Percentiles rank a stretch among this genome's conserved stretches.
Conservation (phyloP, 345 rosid genomes). For the Gossypium mustelinum region DNA sequence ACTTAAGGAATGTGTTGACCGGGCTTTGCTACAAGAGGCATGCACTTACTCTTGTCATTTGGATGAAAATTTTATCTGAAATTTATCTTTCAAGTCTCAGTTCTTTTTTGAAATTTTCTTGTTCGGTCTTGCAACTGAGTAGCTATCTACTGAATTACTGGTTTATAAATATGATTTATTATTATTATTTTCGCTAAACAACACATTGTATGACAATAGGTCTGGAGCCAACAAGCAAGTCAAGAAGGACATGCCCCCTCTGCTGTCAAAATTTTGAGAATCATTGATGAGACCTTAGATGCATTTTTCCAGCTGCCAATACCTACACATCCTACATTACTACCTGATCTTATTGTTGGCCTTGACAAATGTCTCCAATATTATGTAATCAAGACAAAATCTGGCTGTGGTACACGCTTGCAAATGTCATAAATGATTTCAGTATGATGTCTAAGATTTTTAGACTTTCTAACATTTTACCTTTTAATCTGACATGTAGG, state of each 20-base stretch:
- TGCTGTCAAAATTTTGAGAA: slow-evolving; percentile 69
- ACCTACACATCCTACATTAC: slow-evolving; percentile 84
- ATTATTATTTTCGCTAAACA: slow-evolving; percentile 15
- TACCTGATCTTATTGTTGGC: slow-evolving; percentile 83
- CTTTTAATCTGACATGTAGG: slow-evolving; percentile 43
- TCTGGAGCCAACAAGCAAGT: slow-evolving; percentile 60
- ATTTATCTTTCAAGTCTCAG: background rate
- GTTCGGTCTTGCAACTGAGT: slow-evolving; percentile 5
- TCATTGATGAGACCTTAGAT: slow-evolving; percentile 78
- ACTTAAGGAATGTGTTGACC: slow-evolving; percentile 82
- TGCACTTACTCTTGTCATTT: slow-evolving; percentile 4
- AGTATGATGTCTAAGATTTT: slow-evolving; percentile 11
- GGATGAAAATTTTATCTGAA: background rate
- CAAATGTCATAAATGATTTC: background rate
- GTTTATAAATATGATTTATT: background rate
- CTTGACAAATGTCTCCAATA: slow-evolving; percentile 86
- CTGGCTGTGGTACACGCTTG: slow-evolving; percentile 71
- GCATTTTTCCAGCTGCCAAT: slow-evolving; percentile 93
- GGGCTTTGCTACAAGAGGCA: slow-evolving; percentile 93
- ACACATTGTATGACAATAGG: slow-evolving; percentile 33
- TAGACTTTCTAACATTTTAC: slow-evolving; percentile 23
- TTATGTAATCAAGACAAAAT: slow-evolving; percentile 77
- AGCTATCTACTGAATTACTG: background rate
- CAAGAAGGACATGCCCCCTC: slow-evolving; percentile 77
- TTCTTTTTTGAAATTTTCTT: background rate